Evolutionary conservation across 2,329 filamentous ascomycete species (phyloP).

Genomic region (Stemphylium beticola): DNA sequence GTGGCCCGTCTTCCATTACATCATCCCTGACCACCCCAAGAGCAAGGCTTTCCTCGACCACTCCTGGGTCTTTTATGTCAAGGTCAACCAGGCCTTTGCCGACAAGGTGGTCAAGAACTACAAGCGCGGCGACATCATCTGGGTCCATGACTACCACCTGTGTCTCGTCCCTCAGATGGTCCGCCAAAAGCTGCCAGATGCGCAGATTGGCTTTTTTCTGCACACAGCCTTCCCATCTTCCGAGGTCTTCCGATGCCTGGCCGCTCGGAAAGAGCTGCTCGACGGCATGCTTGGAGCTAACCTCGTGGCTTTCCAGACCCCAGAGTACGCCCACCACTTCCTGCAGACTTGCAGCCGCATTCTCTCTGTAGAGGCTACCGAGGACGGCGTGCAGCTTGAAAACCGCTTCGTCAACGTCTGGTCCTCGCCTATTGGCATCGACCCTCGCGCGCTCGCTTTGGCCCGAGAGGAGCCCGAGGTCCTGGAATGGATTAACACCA

Average conservation of each 20-base stretch:
- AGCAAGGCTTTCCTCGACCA: conserved; percentile 98
- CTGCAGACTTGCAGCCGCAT: conserved; percentile 93
- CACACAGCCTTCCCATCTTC: conserved; percentile 96
- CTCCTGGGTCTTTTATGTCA: conserved; percentile 93
- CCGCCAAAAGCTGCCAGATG: conserved; percentile 86
- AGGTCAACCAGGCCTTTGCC: conserved; percentile 90
- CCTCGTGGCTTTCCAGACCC: conserved; percentile 89
- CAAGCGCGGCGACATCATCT: conserved; percentile 91
- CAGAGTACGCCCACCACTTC: conserved; percentile 93
- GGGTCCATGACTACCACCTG: conserved; percentile 96
- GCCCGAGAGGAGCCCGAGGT: conserved; percentile 77
- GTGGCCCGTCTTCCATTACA: conserved; percentile 98
- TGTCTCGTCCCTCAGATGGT: conserved; percentile 89
- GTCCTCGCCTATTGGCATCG: conserved; percentile 87
- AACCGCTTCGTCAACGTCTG: conserved; percentile 92
- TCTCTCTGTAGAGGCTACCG: conserved; percentile 86
- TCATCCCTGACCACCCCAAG: conserved; percentile 96
- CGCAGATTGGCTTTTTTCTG: conserved; percentile 94
- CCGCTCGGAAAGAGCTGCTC: conserved; percentile 83
- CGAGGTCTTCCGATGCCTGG: conserved; percentile 91
- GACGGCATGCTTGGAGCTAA: conserved; percentile 94
- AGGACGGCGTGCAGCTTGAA: conserved; percentile 86
- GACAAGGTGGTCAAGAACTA: conserved; percentile 89
- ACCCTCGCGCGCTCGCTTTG: conserved; percentile 75
- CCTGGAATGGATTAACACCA: conserved; percentile 75